Evolutionary conservation across 1,284 basidiomycete species (phyloP), one percentile per base, ranked within the genome.

Genomic region (Coniferiporia weirii): DNA sequence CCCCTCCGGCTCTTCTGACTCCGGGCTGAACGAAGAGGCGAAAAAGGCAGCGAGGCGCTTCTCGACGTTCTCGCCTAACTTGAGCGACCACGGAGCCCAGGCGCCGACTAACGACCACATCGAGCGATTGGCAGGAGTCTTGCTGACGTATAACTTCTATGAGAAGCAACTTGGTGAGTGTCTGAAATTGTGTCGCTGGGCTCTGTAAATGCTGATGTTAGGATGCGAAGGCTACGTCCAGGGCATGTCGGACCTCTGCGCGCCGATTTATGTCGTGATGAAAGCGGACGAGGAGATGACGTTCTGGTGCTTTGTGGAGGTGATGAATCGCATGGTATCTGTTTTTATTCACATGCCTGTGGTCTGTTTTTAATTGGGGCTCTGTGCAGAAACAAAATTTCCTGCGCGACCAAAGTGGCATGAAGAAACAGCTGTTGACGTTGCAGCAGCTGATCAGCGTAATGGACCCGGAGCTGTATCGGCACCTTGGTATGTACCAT

Each of bases 191-290:
- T 35, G 52, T 50, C 22, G 44, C 38, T 64, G 44, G 15, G 43
- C 13, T 49, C 43, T 27, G 27, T 27, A 49, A 63, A 6, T 46
- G 38, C 64, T 68, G 63, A 73, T 62, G 10, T 43, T 15, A 60
- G 66, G 51, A 60, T 52, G 60, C 62, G 67, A 70, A 89, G 87
- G 89, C 22, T 94, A 96, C 69, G 94, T 95, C 2, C 91, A 98
- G 75, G 94, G 97, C 35, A 99, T 99, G 97, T 95, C 92, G 1
- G 97, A 99, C 71, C 81, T 99, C 4, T 93, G 94, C 67, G 89
- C 93, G 1, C 96, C 96, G 6, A 77, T 98, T 20, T 99, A 98
- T 70, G 86, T 97, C 34, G 91, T 96, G 5, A 90, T 93, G 79
- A 87, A 84, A 54, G 91, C 85, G 12, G 91, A 98, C 65, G 93